phyloP scores from a whole-genome alignment of 148 eudicot genomes.

The Diospyros lotus region DNA sequence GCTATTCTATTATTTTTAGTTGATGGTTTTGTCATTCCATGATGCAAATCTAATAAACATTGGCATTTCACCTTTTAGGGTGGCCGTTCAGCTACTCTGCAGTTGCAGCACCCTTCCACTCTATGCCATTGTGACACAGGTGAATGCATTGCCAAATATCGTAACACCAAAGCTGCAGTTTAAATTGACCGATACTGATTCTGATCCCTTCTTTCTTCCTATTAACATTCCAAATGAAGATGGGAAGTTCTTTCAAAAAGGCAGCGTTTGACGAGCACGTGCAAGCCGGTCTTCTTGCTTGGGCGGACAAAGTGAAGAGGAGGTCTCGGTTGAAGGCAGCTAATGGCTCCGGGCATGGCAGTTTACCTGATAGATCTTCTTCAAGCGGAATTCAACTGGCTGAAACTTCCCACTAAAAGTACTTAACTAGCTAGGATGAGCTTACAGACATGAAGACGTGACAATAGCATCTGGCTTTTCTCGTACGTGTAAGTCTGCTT shows the following conservation, averaged over 20 bases:
- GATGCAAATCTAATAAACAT: not conserved
- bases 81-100: slow-evolving; percentile 35
- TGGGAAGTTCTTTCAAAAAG: slow-evolving; percentile 83
- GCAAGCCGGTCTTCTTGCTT: slow-evolving; percentile 68
- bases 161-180: not conserved
- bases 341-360: slow-evolving; percentile 13
- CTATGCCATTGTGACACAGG: slow-evolving; percentile 66
- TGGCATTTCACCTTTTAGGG: slow-evolving; percentile 15
- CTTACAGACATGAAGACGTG: not conserved
- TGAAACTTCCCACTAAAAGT: slow-evolving; percentile 4
- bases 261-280: slow-evolving; percentile 83
- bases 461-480: not conserved
- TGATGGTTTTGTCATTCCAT: too few relatives aligned
- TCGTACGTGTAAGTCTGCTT: not conserved
- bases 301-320: slow-evolving; percentile 65
- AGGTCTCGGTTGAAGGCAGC: slow-evolving; percentile 40
- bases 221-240: slow-evolving; percentile 33
- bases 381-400: slow-evolving; percentile 15
- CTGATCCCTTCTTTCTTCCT: not conserved
- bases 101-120: slow-evolving; percentile 65
- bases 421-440: not conserved
- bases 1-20: too few relatives aligned
- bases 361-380: slow-evolving; percentile 13
- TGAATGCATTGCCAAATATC: slow-evolving; percentile 2
- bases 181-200: not conserved